Base-by-base conservation (phyloP, 2,329 filamentous ascomycete genomes). In the Venturia carpophila region DNA sequence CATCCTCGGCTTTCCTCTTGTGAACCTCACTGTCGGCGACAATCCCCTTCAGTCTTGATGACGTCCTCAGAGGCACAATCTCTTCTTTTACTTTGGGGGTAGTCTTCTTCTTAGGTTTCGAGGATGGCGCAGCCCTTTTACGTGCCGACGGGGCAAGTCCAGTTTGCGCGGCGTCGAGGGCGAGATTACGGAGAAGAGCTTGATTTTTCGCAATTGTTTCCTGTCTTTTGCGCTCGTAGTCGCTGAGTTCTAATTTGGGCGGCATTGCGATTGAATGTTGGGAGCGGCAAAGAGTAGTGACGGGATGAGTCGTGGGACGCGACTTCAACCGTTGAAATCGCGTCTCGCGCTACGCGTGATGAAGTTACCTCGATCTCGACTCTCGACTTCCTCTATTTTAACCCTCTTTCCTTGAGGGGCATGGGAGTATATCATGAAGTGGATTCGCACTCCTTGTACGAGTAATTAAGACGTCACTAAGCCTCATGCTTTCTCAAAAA, bases 201-300 rank as follows among this genome's bases (percentile, higher is more conserved):
- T 93, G 88, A 70, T 95, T 94, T 64, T 90, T 87, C 0, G 88
- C 90, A 49, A 96, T 95, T 69, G 96, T 96, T 67, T 92, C 91
- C 19, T 91, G 84, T 0, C 92, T 84, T 69, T 90, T 87, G 71
- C 87, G 87, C 80, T 96, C 92, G 75, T 96, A 97, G 47, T 91
- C 90, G 75, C 90, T 95, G 70, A 95, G 45, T 52, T 58, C 63
- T 37, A 58, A 34, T 30, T 56, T 58, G 21, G 47, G 42, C 5
- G 62, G 37, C 42, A 47, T 47, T 63, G 43, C 19, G 30, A n/a
- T 34, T 55, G 19, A 17, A 27, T 5, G 52, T 58, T 34, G 52
- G 30, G 52, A 34, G 30, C 3, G 30, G 30, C 6, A 34, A 34
- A 34, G 30, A 58, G 30, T 58, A 27, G 37, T 58, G 52, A 58